Evolutionary conservation across 2,329 filamentous ascomycete genomes (phyloP), one percentile per base, ranked within the genome.

Genomic region (Calonectria pseudoturangicola): DNA sequence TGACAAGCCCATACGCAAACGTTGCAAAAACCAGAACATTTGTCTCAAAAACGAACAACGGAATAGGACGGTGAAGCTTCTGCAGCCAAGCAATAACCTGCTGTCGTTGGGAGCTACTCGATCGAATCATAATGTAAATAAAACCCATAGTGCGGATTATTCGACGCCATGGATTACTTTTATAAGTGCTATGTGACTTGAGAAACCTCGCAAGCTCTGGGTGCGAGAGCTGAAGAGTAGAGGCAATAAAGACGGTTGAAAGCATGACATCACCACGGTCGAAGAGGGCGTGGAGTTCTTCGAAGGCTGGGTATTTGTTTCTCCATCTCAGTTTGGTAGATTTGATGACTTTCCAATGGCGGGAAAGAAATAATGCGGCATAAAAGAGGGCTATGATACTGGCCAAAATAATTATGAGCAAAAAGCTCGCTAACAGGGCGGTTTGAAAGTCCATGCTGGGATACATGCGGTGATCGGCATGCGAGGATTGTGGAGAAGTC

Each of bases 401-500:
- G 27, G 18, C 10, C 15, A 62, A 33, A 2, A 60, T 60, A 8
- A 41, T 27, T 9, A 50, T 12, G 28, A 68, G 41, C 51, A 66
- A 48, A 18, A 47, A 91, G 76, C 88, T 89, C 58, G 90, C 91
- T 77, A 95, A 81, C 58, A 90, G 88, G 43, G 93, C 78, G 2
- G 95, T 82, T 0, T 89, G 92, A 0, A 92, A 90, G 81, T 95
- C 95, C 76, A 88, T 91, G 3, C 91, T 90, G 77, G 95, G 95
- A 4, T 30, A n/a, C 7, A 8, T n/a, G n/a, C 21, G 21, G 21
- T 21, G 21, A 21, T 21, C 21, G 21, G 21, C 21, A 21, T 21
- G 21, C 21, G 21, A 21, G 21, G 21, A 21, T 21, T 21, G 21
- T 21, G 21, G 21, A 21, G 21, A 21, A 21, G 21, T 21, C 21